Evolutionary conservation across 1,284 basidiomycete genomes (phyloP), one percentile per base, ranked within the genome.

Genomic region (Cronartium quercuum): DNA sequence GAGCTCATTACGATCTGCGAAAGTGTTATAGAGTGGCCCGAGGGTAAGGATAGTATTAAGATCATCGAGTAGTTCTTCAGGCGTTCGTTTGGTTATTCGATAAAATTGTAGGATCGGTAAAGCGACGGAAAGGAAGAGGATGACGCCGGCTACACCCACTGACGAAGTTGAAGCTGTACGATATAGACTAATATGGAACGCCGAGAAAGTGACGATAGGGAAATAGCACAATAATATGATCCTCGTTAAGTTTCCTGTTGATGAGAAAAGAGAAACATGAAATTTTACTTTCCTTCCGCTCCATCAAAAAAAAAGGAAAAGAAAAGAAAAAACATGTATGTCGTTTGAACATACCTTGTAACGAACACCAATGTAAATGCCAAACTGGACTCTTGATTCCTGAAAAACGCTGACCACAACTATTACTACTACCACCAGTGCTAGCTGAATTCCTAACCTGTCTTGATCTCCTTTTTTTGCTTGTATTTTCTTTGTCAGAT

Each of bases 11-110:
- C 58, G 42, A 58, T 74, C 63, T 40, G 64, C 70, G 40, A 37
- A 74, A 15, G 64, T 74, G 35, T 66, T 74, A 44, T 74, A 74
- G 41, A 74, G 51, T 29, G 70, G 70, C 38, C 70, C 70, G 34
- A 74, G 64, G 13, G 70, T 18, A 35, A 74, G 64, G 24, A 61
- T n/a, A 18, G 55, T 24, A 18, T 41, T 4, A 58, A 40, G 21
- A 24, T 21, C n/a, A 47, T 74, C 63, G 35, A 66, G 34, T 0
- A 66, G 38, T 61, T 74, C 63, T 44, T 60, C 35, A 37, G 70
- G 18, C n/a, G 70, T 40, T 9, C 38, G 44, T 35, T 51, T 21
- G 15, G 37, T 74, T 29, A 74, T 34, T 44, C 70, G 18, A 38
- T 61, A 66, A 21, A 74, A 37, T 61, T 66, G 70, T 10, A 74